Evolutionary conservation across 2,329 filamentous ascomycete genomes (phyloP), one percentile per base, ranked within the genome.

Genomic region (Mollisiaceae sp.): DNA sequence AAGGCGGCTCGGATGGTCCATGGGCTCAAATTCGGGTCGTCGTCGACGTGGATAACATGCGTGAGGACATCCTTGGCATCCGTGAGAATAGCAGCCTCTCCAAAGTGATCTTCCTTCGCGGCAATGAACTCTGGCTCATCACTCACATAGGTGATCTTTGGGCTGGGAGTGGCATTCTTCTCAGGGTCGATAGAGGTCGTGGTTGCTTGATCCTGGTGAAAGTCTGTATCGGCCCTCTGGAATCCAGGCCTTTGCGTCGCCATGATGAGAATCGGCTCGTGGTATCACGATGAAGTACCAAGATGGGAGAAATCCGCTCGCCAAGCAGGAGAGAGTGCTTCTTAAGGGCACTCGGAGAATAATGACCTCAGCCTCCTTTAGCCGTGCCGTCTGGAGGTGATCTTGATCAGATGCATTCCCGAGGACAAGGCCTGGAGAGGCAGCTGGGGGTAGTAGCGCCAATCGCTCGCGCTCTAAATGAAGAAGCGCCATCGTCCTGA

Each of bases 1-100:
- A 79, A 78, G 57, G 76, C 71, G 6, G 73, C 72, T 6, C 78
- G 72, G 54, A 79, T 78, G 8, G 78, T 80, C 68, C 73, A 76
- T 12, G 77, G 72, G 47, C 69, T 74, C 41, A 78, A 66, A 8
- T 72, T 70, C 4, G 76, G 75, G 59, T 80, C 77, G 66, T 80
- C 78, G 22, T 79, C 74, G 39, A 79, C 73, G 62, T 77, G 72
- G 47, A 79, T 65, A 22, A 75, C 70, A 43, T 75, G 71, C 12
- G 76, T 77, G 39, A 77, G 68, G 11, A 78, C 62, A 59, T 77
- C 76, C 22, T 74, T 66, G 76, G 52, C 74, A 6, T 72, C 72
- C 12, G 58, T 55, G 18, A 71, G 58, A 27, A 64, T 57, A 24
- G 59, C 62, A n/a, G 52, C 58, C 54, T 65, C 67, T 59, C 66